Evolutionary conservation across 2,329 filamentous ascomycete genomes (phyloP).

Genomic region (Ascochyta pisi): DNA sequence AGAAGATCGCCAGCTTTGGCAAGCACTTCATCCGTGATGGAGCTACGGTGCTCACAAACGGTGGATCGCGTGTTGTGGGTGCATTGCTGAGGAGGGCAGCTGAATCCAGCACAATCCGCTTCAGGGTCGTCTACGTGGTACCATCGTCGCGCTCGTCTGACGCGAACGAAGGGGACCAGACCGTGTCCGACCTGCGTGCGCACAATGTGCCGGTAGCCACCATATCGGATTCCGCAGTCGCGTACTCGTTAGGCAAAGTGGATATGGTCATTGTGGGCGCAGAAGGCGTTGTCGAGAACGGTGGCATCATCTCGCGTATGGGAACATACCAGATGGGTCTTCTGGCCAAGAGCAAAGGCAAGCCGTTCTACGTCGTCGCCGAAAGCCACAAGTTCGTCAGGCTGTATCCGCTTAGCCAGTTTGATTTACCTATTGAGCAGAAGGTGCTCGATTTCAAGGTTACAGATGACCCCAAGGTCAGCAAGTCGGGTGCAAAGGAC

Average conservation of each 20-base stretch:
- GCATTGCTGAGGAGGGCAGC: slow-evolving; percentile 77
- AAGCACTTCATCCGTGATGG: slow-evolving; percentile 80
- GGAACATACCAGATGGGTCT: slow-evolving; percentile 87
- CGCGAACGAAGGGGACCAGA: slow-evolving; percentile 67
- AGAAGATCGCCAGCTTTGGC: slow-evolving; percentile 82
- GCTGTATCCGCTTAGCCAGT: slow-evolving; percentile 81
- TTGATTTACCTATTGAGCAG: slow-evolving; percentile 81
- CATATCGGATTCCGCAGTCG: slow-evolving; percentile 76
- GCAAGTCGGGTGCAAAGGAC: slow-evolving; percentile 43
- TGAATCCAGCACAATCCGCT: slow-evolving; percentile 70
- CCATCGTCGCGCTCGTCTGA: slow-evolving; percentile 46
- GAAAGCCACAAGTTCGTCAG: slow-evolving; percentile 98
- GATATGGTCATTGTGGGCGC: slow-evolving; percentile 71
- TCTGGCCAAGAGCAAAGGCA: slow-evolving; percentile 73
- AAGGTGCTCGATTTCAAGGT: slow-evolving; percentile 76
- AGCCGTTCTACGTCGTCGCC: slow-evolving; percentile 87
- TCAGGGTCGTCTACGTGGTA: slow-evolving; percentile 78
- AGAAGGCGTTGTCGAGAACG: slow-evolving; percentile 92
- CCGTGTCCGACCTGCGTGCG: slow-evolving; percentile 73
- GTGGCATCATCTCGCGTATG: slow-evolving; percentile 87
- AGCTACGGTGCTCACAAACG: slow-evolving; percentile 85
- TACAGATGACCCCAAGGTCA: slow-evolving; percentile 46
- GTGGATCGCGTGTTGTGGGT: slow-evolving; percentile 83
- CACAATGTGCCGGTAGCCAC: slow-evolving; percentile 83
- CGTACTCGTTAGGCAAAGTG: slow-evolving; percentile 78